phyloP scores from a whole-genome alignment of 768 basidiomycete genomes.

The Naematelia encephala region DNA sequence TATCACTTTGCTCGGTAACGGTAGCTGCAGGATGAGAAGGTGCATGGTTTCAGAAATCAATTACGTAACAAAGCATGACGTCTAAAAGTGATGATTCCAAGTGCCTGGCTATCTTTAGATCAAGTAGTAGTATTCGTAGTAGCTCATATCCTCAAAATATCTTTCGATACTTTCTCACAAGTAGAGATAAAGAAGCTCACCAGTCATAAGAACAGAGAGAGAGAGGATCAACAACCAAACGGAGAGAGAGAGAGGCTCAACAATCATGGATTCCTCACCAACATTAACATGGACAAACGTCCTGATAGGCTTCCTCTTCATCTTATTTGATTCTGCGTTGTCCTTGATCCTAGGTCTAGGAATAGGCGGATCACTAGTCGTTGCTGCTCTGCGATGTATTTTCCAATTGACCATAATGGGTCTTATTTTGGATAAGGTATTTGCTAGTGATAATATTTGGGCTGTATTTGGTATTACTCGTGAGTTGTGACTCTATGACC shows the following conservation, averaged over 20 bases:
- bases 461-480: conserved; percentile 69
- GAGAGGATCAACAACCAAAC: too few species aligned
- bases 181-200: too few species aligned
- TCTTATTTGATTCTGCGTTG: conserved; percentile 66
- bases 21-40: too few species aligned
- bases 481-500: conserved; percentile 52
- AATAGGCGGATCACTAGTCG: conserved; percentile 64
- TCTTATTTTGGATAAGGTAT: conserved; percentile 66
- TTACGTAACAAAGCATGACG: background rate
- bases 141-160: too few species aligned
- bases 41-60: background rate
- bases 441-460: conserved; percentile 71
- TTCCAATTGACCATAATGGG: conserved; percentile 74
- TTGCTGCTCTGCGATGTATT: conserved; percentile 70
- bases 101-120: background rate
- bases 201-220: too few species aligned
- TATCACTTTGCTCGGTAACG: too few species aligned
- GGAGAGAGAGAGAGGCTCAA: too few species aligned
- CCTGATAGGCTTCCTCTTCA: conserved; percentile 68
- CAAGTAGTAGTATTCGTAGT: too few species aligned
- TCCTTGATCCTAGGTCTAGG: conserved; percentile 67
- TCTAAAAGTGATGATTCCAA: too few species aligned
- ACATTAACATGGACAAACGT: conserved; percentile 70
- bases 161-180: too few species aligned
- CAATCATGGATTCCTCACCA: too few species aligned